These are phyloP conservation scores for Russula emetica DNA, from an alignment of 768 basidiomycete species.

Conservation along the genomic window DNA sequence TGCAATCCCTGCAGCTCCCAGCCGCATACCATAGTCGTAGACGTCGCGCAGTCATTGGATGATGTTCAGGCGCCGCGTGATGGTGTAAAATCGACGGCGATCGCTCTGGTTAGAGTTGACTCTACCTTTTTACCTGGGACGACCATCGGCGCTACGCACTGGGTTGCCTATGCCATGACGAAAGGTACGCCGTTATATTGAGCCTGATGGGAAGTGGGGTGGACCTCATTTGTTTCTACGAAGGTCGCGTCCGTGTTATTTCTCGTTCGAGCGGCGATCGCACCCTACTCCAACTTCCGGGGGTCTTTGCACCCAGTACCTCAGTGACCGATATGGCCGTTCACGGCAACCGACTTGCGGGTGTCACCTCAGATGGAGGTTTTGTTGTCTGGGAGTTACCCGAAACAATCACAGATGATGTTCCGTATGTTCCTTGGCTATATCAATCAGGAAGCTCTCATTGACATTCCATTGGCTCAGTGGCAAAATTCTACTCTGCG, in stretches of 20 bases:
- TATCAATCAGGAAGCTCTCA: slow-evolving; percentile 6
- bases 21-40: slow-evolving; percentile 66
- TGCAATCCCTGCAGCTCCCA: slow-evolving; percentile 44
- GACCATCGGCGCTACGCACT: slow-evolving; percentile 86
- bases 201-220: not conserved
- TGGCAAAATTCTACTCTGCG: slow-evolving; percentile 63
- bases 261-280: slow-evolving; percentile 85
- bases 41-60: slow-evolving; percentile 66
- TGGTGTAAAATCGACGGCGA: slow-evolving; percentile 82
- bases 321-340: slow-evolving; percentile 86
- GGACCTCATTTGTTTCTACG: not conserved
- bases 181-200: slow-evolving; percentile 45
- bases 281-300: slow-evolving; percentile 71
- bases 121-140: slow-evolving; percentile 78
- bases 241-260: slow-evolving; percentile 81
- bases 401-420: slow-evolving; percentile 78
- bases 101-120: slow-evolving; percentile 84
- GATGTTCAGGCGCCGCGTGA: slow-evolving; percentile 74
- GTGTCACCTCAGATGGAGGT: slow-evolving; percentile 83
- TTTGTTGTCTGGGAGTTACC: slow-evolving; percentile 88
- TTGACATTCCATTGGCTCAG: slow-evolving; percentile 36
- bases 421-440: slow-evolving; percentile 53
- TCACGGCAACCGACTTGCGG: slow-evolving; percentile 74
- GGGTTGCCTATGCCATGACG: slow-evolving; percentile 93
- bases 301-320: slow-evolving; percentile 53